Conservation (phyloP, 179 eudicot species). For the Carnegiea gigantea region DNA sequence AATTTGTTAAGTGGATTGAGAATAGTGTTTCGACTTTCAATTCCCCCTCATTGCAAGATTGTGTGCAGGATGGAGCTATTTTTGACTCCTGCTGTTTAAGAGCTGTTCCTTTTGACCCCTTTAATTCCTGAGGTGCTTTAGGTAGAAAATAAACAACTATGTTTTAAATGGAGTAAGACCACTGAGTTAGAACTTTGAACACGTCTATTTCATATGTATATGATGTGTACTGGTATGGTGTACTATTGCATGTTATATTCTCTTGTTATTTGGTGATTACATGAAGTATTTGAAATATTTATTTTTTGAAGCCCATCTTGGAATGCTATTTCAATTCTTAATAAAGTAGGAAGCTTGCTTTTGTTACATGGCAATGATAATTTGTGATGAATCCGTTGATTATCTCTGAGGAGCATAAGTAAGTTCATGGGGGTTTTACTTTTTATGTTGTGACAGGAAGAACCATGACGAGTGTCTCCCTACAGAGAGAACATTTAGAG, state of each 20-base stretch:
- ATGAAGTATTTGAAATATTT: background rate
- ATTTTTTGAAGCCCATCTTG: background rate
- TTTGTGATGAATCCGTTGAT: background rate
- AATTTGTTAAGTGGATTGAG: too few relatives aligned
- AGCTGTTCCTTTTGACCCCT: background rate
- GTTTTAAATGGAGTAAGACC: background rate
- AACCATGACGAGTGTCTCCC: slow-evolving; percentile 59
- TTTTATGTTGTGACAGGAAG: slow-evolving; percentile 47
- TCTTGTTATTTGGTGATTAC: slow-evolving; percentile 1
- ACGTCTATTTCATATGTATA: background rate
- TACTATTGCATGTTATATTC: background rate
- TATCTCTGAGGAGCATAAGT: background rate
- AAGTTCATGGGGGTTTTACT: slow-evolving; percentile 10
- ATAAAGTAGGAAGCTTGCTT: background rate
- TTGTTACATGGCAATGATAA: background rate
- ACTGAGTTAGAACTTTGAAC: background rate
- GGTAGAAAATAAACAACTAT: too few relatives aligned
- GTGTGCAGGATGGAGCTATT: background rate
- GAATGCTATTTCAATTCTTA: background rate
- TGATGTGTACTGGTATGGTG: background rate
- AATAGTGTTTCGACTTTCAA: too few relatives aligned
- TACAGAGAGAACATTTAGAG: slow-evolving; percentile 56
- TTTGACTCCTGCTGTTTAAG: background rate
- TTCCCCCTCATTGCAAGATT: too few relatives aligned
- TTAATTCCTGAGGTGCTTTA: background rate